These are phyloP conservation scores for Plasmodium falciparum DNA, from an alignment of 169 alveolate genomes.

Conservation along the genomic window DNA sequence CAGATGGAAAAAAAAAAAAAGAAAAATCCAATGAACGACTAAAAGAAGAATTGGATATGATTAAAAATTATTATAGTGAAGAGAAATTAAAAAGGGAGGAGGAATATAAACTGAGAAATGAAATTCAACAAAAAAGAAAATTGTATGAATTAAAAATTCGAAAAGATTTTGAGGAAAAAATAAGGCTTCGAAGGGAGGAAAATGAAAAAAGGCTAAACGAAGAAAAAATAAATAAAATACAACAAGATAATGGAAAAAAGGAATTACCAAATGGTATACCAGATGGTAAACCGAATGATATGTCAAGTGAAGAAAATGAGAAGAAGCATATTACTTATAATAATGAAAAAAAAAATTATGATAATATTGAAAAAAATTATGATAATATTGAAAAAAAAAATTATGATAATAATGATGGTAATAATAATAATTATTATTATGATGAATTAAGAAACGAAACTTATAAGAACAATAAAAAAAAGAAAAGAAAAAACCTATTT, in stretches of 20 bases:
- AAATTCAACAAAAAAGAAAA: constrained; percentile 40
- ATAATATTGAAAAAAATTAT: not conserved
- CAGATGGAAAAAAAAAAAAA: constrained; percentile 7
- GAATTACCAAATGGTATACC: not conserved
- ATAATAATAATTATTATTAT: not conserved
- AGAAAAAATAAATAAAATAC: not conserved
- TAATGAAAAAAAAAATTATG: not conserved
- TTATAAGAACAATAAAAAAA: not conserved
- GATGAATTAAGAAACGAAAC: not conserved
- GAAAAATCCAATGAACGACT: constrained; percentile 38
- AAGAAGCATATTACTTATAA: not conserved
- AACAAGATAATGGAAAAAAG: not conserved
- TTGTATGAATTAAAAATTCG: constrained; percentile 65
- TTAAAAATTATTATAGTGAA: constrained; percentile 23
- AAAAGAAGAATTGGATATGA: constrained; percentile 35
- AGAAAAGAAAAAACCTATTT: constrained; percentile 19
- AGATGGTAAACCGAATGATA: not conserved
- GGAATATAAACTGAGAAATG: constrained; percentile 45
- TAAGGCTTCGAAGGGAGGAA: constrained; percentile 47
- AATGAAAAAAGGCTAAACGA: constrained; percentile 24
- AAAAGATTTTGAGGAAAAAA: constrained; percentile 66
- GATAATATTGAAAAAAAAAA: not conserved
- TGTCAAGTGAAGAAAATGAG: too few relatives aligned
- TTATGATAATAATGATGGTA: not conserved
- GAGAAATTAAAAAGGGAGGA: constrained; percentile 39